These are phyloP conservation scores for Orbilia javanica DNA, from an alignment of 2,329 filamentous ascomycete genomes.

Conservation along the genomic window DNA sequence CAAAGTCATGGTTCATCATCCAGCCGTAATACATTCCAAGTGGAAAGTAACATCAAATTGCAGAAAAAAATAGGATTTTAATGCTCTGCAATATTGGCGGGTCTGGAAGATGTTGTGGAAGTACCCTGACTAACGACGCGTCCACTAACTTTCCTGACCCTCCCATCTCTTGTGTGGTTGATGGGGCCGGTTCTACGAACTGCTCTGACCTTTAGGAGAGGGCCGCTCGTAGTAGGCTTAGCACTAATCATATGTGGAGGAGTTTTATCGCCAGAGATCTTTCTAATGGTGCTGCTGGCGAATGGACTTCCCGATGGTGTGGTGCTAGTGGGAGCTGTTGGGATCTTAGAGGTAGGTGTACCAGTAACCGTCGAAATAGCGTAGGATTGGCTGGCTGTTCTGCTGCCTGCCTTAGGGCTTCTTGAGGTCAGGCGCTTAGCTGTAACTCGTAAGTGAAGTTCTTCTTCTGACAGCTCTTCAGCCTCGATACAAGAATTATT, in stretches of 20 bases:
- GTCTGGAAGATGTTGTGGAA: constrained; percentile 28
- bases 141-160: constrained; percentile 51
- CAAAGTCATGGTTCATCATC: constrained; percentile 30
- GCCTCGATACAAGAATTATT: constrained; percentile 51
- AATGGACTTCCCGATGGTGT: constrained; percentile 44
- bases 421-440: constrained; percentile 43
- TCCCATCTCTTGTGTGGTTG: constrained; percentile 47
- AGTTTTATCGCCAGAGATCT: constrained; percentile 56
- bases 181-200: constrained; percentile 47
- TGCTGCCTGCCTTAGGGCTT: constrained; percentile 30
- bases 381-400: constrained; percentile 50
- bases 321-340: constrained; percentile 13
- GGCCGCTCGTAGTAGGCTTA: constrained; percentile 45
- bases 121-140: constrained; percentile 51
- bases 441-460: constrained; percentile 49
- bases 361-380: constrained; percentile 16
- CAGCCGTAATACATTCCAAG: not conserved
- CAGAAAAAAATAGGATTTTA: not conserved
- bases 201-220: constrained; percentile 43
- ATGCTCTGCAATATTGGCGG: constrained; percentile 29
- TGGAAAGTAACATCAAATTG: not conserved
- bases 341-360: constrained; percentile 10
- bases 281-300: constrained; percentile 36
- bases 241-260: constrained; percentile 47
- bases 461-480: constrained; percentile 54